Evolutionary conservation across 2,329 filamentous ascomycete species (phyloP).

Genomic region (Trichoderma sp.): DNA sequence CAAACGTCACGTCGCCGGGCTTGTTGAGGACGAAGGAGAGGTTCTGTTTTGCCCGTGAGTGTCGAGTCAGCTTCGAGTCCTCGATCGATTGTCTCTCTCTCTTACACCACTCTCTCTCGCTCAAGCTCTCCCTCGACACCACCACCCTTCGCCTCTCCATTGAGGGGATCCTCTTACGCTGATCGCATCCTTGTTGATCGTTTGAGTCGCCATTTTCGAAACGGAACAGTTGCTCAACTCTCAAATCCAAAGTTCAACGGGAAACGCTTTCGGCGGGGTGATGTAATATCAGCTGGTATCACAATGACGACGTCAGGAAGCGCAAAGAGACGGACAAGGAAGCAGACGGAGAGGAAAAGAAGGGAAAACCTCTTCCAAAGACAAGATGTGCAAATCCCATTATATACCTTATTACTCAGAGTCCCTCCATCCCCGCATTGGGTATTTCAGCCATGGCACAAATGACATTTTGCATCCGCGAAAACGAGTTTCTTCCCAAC

Average conservation of each 20-base stretch:
- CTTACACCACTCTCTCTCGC: too few relatives aligned
- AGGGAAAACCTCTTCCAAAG: neutral
- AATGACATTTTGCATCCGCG: constrained; percentile 18
- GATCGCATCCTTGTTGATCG: constrained; percentile 36
- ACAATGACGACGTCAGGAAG: constrained; percentile 3
- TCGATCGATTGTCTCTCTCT: neutral
- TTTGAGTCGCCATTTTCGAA: constrained; percentile 33
- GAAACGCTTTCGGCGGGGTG: constrained; percentile 16
- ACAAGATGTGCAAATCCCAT: constrained; percentile 2
- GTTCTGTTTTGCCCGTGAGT: constrained; percentile 58
- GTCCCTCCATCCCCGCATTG: constrained; percentile 24
- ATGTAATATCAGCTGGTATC: neutral
- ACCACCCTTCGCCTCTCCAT: neutral
- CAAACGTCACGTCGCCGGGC: constrained; percentile 70
- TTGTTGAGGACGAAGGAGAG: constrained; percentile 83
- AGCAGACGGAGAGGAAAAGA: neutral
- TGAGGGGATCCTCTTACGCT: constrained; percentile 34
- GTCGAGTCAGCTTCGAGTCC: constrained; percentile 22
- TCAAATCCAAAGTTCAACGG: neutral
- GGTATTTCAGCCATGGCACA: constrained; percentile 19
- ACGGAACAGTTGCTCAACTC: too few relatives aligned
- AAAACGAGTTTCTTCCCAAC: constrained; percentile 24
- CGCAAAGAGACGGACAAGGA: neutral
- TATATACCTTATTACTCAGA: neutral
- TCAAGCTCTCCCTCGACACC: neutral